Base-by-base conservation (phyloP, 2,329 filamentous ascomycete species). In the Pezicula carpinea region DNA sequence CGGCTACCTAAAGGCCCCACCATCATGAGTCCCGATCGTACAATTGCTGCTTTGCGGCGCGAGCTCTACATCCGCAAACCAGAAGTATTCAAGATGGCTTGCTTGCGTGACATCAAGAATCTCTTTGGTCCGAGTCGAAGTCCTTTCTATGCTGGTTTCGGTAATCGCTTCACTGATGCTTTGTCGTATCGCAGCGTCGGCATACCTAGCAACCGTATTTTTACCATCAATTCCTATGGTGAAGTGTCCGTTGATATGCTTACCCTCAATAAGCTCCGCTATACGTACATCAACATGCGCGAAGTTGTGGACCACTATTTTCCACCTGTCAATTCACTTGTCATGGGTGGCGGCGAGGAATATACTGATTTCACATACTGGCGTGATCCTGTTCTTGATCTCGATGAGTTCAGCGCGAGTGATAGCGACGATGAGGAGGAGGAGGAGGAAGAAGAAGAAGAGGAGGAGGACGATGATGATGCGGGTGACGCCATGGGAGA, bases 21-120 rank as follows among this genome's bases (percentile, higher is more conserved):
- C 0, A 97, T 99, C 53, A 82, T 96, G 67, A 95, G 88, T 31
- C 95, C 93, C 0, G 93, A 99, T 66, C 80, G 93, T 46, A 97
- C 91, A 1, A 95, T 97, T 70, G 91, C 95, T 6, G 95, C 93
- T 1, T 69, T 99, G 23, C 79, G 93, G 48, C 83, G 93, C 40
- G 93, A 99, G 65, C 82, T 99, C 5, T 99, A 99, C 64, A 76
- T 99, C 21, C 82, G 93, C 44, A 97, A 99, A 66, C 95, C 93
- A 0, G 91, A 99, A 63, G 89, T 99, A 6, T 99, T 99, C 80
- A 99, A 99, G 69, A 99, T 99, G 95, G 90, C 93, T 2, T 99
- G 93, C 53, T 72, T 99, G 17, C 83, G 93, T 34, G 93, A 99
- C 65, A 97, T 99, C 57, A 83, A 91, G 63, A 88, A 85, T 49